Conservation (phyloP, 169 alveolate genomes). For the Plasmodium knowlesi region DNA sequence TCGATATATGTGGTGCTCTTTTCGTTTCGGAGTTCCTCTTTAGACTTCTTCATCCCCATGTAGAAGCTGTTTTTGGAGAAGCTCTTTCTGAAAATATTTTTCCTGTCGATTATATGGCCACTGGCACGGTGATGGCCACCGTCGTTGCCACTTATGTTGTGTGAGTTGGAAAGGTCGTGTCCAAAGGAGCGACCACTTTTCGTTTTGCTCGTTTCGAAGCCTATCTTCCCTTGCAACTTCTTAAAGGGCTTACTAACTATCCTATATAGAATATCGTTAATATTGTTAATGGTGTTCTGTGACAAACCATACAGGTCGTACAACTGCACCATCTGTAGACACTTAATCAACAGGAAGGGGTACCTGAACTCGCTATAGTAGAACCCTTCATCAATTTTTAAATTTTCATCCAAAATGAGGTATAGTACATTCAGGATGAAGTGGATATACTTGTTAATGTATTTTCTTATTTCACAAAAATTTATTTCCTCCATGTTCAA, state of each 20-base stretch:
- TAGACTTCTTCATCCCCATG: background rate
- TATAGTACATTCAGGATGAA: constrained; percentile 36
- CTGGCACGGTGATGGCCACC: background rate
- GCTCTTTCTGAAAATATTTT: constrained; percentile 14
- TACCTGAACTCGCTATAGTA: constrained; percentile 31
- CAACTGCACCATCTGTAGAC: constrained; percentile 58
- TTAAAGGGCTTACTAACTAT: constrained; percentile 34
- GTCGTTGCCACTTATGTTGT: background rate
- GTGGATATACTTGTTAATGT: constrained; percentile 46
- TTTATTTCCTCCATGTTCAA: constrained; percentile 47
- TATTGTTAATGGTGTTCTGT: constrained; percentile 28
- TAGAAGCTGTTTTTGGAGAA: constrained; percentile 26
- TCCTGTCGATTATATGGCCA: no score
- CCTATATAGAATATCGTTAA: constrained; percentile 34
- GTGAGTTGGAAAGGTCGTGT: background rate
- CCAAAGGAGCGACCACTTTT: background rate
- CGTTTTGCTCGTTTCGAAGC: background rate
- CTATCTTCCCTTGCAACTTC: constrained; percentile 25
- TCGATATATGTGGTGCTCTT: constrained; percentile 59
- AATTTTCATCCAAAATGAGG: constrained; percentile 54
- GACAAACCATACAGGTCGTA: constrained; percentile 33
- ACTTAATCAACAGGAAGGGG: constrained; percentile 53
- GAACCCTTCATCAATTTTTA: constrained; percentile 52
- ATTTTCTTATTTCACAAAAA: constrained; percentile 45
- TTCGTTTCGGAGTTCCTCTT: constrained; percentile 13